phyloP scores from a whole-genome alignment of 1,284 basidiomycete species.

The Apiotrichum domesticum region DNA sequence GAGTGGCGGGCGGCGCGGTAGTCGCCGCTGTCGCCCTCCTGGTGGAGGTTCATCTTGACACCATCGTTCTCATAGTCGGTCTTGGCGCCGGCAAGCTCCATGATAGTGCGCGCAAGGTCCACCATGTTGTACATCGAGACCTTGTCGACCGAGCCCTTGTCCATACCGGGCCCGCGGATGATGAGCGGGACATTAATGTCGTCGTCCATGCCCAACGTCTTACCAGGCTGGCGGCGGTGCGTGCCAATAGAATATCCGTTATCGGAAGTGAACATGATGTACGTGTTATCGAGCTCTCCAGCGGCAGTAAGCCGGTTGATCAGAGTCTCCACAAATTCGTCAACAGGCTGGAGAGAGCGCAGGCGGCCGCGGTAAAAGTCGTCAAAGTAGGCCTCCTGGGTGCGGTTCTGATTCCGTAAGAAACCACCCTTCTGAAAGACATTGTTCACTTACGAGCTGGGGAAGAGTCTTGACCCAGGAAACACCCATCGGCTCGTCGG shows the following conservation, averaged over 20 bases:
- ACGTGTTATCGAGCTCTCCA: constrained; percentile 34
- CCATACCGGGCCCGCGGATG: constrained; percentile 28
- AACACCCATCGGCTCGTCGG: constrained; percentile 26
- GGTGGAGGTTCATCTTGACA: constrained; percentile 23
- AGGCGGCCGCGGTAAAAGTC: constrained; percentile 35
- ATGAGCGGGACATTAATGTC: constrained; percentile 34
- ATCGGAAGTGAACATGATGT: constrained; percentile 36
- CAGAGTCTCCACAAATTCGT: constrained; percentile 34
- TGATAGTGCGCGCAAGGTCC: constrained; percentile 34
- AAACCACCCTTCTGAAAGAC: no score
- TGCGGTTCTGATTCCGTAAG: constrained; percentile 14
- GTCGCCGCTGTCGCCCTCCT: not conserved
- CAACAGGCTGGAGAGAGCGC: constrained; percentile 30
- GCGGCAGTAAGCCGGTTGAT: constrained; percentile 27
- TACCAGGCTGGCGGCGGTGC: constrained; percentile 37
- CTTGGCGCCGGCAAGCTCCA: constrained; percentile 31
- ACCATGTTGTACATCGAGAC: constrained; percentile 27
- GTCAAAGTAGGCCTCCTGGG: constrained; percentile 32
- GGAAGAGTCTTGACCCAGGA: constrained; percentile 32
- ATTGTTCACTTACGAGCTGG: constrained; percentile 8
- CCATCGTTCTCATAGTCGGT: constrained; percentile 34
- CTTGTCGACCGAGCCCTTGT: constrained; percentile 16
- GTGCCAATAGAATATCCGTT: constrained; percentile 36
- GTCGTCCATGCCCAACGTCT: constrained; percentile 38
- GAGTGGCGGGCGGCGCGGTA: constrained; percentile 19